Percentiles rank a stretch among this genome's conserved stretches.
Evolutionary conservation across 345 rosid genomes (phyloP).

Genomic region (Melastoma malabathricum): DNA sequence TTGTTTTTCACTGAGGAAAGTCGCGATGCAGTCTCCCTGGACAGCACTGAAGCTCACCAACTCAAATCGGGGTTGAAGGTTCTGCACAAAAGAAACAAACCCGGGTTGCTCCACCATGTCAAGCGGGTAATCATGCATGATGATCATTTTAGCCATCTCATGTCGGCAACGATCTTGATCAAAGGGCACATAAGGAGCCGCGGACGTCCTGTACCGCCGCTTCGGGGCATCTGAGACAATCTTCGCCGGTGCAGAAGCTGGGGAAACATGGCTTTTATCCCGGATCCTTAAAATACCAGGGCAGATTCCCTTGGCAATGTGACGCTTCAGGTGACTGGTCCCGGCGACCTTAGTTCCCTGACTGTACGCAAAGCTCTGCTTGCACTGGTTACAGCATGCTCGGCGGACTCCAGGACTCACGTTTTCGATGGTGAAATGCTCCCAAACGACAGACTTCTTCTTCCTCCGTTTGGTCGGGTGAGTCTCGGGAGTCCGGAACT

Average conservation of each 20-base stretch:
- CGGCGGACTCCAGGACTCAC: constrained; percentile 67
- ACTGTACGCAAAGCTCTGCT: constrained; percentile 92
- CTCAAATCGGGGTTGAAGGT: constrained; percentile 73
- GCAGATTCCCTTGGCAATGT: constrained; percentile 83
- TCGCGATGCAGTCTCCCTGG: constrained; percentile 87
- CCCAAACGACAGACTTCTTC: constrained; percentile 88
- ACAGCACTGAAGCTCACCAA: constrained; percentile 54
- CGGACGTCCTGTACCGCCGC: constrained; percentile 56
- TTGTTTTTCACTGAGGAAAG: constrained; percentile 74
- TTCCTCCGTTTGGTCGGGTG: constrained; percentile 51
- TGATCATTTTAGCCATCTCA: constrained; percentile 77
- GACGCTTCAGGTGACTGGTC: constrained; percentile 91
- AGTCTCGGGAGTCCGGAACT: constrained; percentile 22
- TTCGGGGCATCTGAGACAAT: constrained; percentile 42
- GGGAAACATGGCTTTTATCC: constrained; percentile 27
- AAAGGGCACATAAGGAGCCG: constrained; percentile 31
- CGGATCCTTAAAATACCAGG: constrained; percentile 40
- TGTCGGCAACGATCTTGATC: constrained; percentile 68
- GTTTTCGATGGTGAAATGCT: constrained; percentile 63
- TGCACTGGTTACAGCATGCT: constrained; percentile 87
- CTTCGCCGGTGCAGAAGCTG: constrained; percentile 44
- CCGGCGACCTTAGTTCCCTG: constrained; percentile 90
- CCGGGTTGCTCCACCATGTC: constrained; percentile 90
- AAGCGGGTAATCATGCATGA: constrained; percentile 74
- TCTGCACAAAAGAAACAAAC: constrained; percentile 56